Base-by-base conservation (phyloP, 2,329 filamentous ascomycete species). In the Ceratocystis lukuohia region DNA sequence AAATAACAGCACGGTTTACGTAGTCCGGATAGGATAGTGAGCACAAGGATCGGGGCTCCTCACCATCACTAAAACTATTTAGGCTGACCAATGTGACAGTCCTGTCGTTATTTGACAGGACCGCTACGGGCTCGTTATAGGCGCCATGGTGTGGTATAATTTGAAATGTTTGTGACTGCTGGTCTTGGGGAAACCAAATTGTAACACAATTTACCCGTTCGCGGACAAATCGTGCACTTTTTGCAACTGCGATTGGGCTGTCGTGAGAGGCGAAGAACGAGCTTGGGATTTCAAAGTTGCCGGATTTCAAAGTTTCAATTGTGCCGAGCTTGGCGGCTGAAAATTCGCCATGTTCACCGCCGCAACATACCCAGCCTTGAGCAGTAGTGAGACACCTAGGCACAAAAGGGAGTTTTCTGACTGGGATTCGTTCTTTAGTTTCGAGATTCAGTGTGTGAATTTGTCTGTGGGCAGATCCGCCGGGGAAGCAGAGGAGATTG, bases 1-100 rank as follows among this genome's bases (percentile, higher is more conserved):
- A 96, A 64, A 99, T 87, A n/a, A 92, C 84, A 44, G 92, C 90
- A 72, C 95, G 91, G 72, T 99, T 99, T 78, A 97, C 93, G 70
- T 86, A 88, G 73, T 93, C 88, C 4, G 89, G 87, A 70, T 96
- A 87, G 3, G 83, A 80, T 65, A 96, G 78, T 56, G 86, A 81
- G 65, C 89, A 85, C 25, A 95, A 76, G 45, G 88, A 80, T 68
- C 88, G 80, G 15, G 75, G 74, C 61, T 75, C 74, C 17, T 77
- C 75, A 57, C 74, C 73, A 44, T 71, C 71, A 3, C 77, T 75
- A 64, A 85, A 83, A 64, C 87, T 83, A 33, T 83, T 79, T 22
- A 97, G 78, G 62, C 87, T 88, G 73, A 95, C 90, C n/a, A 96
- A 77, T 33, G 88, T 87, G 66, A 97, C 88, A 1, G 89, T 91